Evolutionary conservation across 805 yeast genomes (phyloP), one percentile per base, ranked within the genome.

Genomic region (Vanderwaltozyma polyspora): DNA sequence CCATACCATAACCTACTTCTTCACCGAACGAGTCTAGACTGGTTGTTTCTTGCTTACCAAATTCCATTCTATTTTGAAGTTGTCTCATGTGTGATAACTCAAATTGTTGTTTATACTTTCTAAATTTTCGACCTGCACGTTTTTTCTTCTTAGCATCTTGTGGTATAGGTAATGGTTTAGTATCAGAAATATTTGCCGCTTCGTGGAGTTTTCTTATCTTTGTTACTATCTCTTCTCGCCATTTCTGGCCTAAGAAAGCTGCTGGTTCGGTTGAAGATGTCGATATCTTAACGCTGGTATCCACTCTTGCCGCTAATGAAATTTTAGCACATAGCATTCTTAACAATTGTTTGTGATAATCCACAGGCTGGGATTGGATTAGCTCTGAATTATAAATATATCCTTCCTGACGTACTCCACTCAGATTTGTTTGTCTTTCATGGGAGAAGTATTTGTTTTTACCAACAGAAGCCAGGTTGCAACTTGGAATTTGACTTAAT

Each of bases 1-100:
- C 66, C 84, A 83, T 74, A 3, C 95, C 94, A 32, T 85, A 49
- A 0, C 95, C 95, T 22, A 80, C 63, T 47, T 84, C 94, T 34
- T 83, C 86, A 9, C 93, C 94, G 51, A 64, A 79, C 0, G 74
- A 65, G 41, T 80, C 86, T 40, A 63, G 61, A 3, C 67, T 61
- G 1, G 77, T 68, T 15, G 67, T 73, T 50, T 84, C 95, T 41
- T 68, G 65, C 45, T 76, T 70, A 6, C 94, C 95, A 60, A 89
- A 87, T 28, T 68, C 79, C 73, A 87, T 69, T 49, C 81, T 72
- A 52, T 89, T 86, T 48, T 84, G 94, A 3, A 94, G 80, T 43
- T 75, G 79, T 24, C 86, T 76, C 29, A 82, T 53, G 35, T 86
- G 94, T 0, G 94, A 79, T 68, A 81, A 69, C 48, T 77, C 78